Base-by-base conservation (phyloP, 495 filamentous ascomycete genomes). In the Corynascus novoguineensis region DNA sequence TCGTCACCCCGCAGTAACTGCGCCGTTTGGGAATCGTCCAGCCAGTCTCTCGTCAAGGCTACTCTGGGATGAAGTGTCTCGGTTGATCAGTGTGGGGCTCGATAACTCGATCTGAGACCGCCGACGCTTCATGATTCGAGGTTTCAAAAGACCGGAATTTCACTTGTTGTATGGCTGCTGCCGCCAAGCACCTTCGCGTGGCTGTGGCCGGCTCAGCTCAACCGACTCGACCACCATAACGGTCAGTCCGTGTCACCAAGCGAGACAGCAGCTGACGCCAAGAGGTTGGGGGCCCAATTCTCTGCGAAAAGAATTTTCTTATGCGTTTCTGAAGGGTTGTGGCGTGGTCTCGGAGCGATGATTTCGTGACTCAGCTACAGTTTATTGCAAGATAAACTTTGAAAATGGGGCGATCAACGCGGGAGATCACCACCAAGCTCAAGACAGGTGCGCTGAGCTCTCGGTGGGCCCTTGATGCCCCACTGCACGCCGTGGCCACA, bases 151-250 rank as follows among this genome's bases (percentile, higher is more conserved):
- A n/a, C n/a, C n/a, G n/a, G n/a, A n/a, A n/a, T n/a, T n/a, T 55
- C 53, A 55, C 53, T 42, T 55, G 53, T 6, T 55, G 21, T n/a
- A 14, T 47, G 42, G 53, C 41, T 32, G 29, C 53, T 55, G 53
- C 53, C 31, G 37, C 19, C 53, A 15, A 55, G 29, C 49, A 34
- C 49, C 34, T 12, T 51, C 22, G 24, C 49, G 28, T 21, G 19
- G 35, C n/a, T 42, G 37, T 52, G 50, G 41, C 38, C 45, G 51
- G 22, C 25, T 8, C 50, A 35, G n/a, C 17, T 25, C 6, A 10
- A 45, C 34, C 40, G 51, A 24, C 31, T 32, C 6, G 6, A 11
- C 31, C 31, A 32, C 31, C n/a, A n/a, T n/a, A n/a, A n/a, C n/a
- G n/a, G n/a, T n/a, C n/a, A n/a, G 37, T 41, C 32, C 44, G 37